These are phyloP conservation scores for Yamadazyma trypodendri DNA, from an alignment of 1,139 yeast genomes.

Conservation along the genomic window DNA sequence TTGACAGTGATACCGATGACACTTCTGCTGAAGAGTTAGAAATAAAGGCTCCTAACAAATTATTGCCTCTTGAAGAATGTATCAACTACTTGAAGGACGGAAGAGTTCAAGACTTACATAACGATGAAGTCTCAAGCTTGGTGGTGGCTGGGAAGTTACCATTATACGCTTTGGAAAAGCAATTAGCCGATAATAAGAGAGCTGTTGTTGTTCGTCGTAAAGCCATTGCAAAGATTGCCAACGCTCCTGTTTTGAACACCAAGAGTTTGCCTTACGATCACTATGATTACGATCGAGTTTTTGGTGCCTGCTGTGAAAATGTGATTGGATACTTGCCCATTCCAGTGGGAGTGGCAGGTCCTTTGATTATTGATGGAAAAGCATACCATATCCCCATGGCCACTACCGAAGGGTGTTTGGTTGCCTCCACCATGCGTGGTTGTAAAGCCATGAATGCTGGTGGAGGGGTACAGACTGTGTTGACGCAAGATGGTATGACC, in stretches of 20 bases:
- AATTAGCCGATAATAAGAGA: constrained; percentile 79
- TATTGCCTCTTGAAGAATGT: constrained; percentile 59
- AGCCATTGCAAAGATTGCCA: constrained; percentile 80
- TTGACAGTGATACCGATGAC: constrained; percentile 11
- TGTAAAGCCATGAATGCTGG: constrained; percentile 98
- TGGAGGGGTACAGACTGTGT: constrained; percentile 90
- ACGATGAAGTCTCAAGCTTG: constrained; percentile 72
- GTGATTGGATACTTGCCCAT: constrained; percentile 95
- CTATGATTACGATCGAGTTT: constrained; percentile 92
- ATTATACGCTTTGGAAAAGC: constrained; percentile 89
- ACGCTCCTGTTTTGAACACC: constrained; percentile 75
- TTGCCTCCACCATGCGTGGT: constrained; percentile 98
- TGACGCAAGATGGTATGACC: constrained; percentile 97
- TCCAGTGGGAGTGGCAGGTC: constrained; percentile 98
- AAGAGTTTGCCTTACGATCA: constrained; percentile 72
- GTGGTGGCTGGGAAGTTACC: constrained; percentile 81
- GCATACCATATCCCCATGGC: constrained; percentile 97
- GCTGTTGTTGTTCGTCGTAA: constrained; percentile 93
- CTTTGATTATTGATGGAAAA: constrained; percentile 82
- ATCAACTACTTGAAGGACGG: constrained; percentile 68
- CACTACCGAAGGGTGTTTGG: constrained; percentile 97
- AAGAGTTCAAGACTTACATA: constrained; percentile 58
- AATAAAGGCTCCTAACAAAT: constrained; percentile 22
- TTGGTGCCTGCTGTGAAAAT: constrained; percentile 98
- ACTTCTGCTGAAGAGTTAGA: constrained; percentile 20